Base-by-base conservation (phyloP, 257 asterid species). In the Solanum raphanifolium region DNA sequence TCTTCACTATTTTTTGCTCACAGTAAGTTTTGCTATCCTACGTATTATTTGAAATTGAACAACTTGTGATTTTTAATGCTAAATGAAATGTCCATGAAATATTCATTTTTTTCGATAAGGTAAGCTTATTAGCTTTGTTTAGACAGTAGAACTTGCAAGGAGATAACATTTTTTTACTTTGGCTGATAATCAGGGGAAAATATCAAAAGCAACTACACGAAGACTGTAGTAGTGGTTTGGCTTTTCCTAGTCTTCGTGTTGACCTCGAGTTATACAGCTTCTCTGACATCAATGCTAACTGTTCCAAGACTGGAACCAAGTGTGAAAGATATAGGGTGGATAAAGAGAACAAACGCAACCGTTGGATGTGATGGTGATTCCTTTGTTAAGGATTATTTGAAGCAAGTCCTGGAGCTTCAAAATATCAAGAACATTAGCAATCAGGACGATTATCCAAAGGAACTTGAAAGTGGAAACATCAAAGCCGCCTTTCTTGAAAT, bases 341-440 rank as follows among this genome's bases (percentile, higher is more conserved):
- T 90, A 72, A 87, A 18, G 86, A 86, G 46, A 66, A 91, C 90
- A 76, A 91, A 91, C 36, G 86, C 87, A 55, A 6, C 87, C 5
- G 92, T 90, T 18, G 93, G 93, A 62, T 91, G 93, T 43, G 92
- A 91, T 46, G 88, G 81, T 20, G 93, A 88, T 86, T 91, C 93
- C 66, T 90, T 90, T 29, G 91, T 91, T 12, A 87, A 76, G 36
- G 31, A 71, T 23, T 91, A 91, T 69, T 79, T 90, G 83, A 86
- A 21, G 84, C 55, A 88, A 31, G 91, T 90, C 58, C 13, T 90
- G 60, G 7, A 58, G 1, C 86, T 91, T n/a, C 89, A 52, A 15
- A 91, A 90, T 29, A 87, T 91, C 89, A 86, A 83, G 75, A 35
- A n/a, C 69, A 31, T 91, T 12, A 38, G 11, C 7, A 68, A 18